Evolutionary conservation across 805 yeast genomes (phyloP).

Genomic region (Monosporozyma servazzii): DNA sequence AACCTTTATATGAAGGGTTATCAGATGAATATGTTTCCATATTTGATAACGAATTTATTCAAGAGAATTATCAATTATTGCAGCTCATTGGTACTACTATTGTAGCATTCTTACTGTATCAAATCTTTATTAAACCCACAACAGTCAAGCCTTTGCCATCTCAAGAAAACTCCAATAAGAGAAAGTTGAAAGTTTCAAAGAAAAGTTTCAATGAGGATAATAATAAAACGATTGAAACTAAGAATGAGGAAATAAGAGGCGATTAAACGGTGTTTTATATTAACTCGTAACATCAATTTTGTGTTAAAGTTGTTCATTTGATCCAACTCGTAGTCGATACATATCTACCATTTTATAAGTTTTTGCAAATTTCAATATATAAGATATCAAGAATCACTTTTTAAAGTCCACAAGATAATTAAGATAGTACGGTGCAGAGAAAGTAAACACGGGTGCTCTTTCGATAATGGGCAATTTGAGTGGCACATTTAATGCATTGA

Average conservation of each 20-base stretch:
- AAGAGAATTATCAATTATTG: constrained; percentile 16
- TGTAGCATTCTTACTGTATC: constrained; percentile 12
- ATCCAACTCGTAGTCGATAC: too few species aligned
- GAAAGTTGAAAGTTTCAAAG: not conserved
- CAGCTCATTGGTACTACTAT: constrained; percentile 13
- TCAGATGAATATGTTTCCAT: constrained; percentile 10
- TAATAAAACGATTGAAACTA: not conserved
- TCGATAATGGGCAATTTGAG: constrained; percentile 43
- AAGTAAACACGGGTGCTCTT: not conserved
- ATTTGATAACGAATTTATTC: constrained; percentile 19
- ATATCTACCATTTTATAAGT: too few species aligned
- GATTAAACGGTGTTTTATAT: too few species aligned
- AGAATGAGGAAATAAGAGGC: too few species aligned
- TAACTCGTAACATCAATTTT: too few species aligned
- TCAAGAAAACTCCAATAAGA: not conserved
- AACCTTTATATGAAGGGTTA: constrained; percentile 22
- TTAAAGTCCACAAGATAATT: not conserved
- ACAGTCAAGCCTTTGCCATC: not conserved
- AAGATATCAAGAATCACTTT: not conserved
- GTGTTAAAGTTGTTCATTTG: too few species aligned
- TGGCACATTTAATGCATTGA: constrained; percentile 60
- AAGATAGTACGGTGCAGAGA: not conserved
- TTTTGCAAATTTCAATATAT: too few species aligned
- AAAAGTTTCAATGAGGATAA: not conserved
- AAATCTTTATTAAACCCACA: constrained; percentile 1